phyloP scores from a whole-genome alignment of 176 grass and related monocot species.

The Leersia perrieri region DNA sequence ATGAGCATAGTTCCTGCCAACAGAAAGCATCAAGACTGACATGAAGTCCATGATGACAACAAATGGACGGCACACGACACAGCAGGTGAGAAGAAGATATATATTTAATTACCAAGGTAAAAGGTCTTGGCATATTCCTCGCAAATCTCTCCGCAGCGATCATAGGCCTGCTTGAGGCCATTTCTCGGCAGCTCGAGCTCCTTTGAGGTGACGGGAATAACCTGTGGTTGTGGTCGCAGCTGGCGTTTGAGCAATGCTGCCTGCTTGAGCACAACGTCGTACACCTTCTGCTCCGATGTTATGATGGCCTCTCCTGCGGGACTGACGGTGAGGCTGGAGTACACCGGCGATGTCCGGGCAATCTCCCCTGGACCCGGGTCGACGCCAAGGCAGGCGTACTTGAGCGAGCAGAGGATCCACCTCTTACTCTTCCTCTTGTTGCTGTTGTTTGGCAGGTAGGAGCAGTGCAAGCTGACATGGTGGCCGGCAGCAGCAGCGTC shows the following conservation, averaged over 20 bases:
- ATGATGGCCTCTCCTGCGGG: constrained; percentile 46
- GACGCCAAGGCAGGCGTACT: constrained; percentile 48
- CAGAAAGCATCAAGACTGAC: not conserved
- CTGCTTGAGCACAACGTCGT: constrained; percentile 83
- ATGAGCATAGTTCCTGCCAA: constrained; percentile 83
- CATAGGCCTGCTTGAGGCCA: constrained; percentile 74
- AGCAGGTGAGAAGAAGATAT: not conserved
- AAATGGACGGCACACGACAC: not conserved
- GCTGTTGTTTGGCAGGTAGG: not conserved
- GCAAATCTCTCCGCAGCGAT: constrained; percentile 74
- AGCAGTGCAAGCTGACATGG: constrained; percentile 16
- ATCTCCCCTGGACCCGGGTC: constrained; percentile 38
- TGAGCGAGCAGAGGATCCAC: constrained; percentile 43
- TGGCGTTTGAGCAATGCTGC: constrained; percentile 65
- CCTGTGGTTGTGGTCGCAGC: constrained; percentile 1
- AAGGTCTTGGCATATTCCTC: constrained; percentile 96
- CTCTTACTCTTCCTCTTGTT: not conserved
- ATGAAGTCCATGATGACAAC: not conserved
- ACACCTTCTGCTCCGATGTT: constrained; percentile 88
- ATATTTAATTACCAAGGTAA: constrained; percentile 84
- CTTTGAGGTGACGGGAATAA: constrained; percentile 14
- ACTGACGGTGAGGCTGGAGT: constrained; percentile 66
- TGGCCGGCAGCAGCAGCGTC: not conserved
- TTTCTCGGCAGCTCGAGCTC: constrained; percentile 37
- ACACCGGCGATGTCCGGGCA: constrained; percentile 18